These are phyloP conservation scores for Sungouiozyma ichnusensis DNA, from an alignment of 805 yeast genomes.

Conservation along the genomic window DNA sequence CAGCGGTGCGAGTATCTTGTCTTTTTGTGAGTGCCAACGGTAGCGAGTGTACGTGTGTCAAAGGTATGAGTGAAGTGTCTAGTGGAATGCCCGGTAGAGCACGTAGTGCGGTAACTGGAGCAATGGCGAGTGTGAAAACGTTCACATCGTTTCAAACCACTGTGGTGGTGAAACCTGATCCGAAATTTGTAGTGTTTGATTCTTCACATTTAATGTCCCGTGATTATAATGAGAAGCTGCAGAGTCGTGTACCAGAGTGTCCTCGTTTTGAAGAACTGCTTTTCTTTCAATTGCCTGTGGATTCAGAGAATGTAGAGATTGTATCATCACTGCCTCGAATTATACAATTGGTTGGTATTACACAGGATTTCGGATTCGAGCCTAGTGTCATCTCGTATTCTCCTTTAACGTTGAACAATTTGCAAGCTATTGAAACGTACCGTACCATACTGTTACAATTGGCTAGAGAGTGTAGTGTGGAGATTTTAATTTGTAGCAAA, in stretches of 20 bases:
- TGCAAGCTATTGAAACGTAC: background rate
- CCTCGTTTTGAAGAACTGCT: background rate
- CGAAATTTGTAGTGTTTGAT: background rate
- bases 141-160: background rate
- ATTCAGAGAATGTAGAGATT: background rate
- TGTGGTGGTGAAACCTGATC: background rate
- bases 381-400: background rate
- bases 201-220: background rate
- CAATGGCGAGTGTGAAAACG: background rate
- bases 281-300: background rate
- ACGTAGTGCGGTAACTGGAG: background rate
- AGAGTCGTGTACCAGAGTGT: background rate
- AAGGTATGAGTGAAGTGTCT: no score
- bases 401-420: background rate
- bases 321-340: background rate
- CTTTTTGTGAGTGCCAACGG: no score
- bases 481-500: slow-evolving; percentile 1
- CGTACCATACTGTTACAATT: slow-evolving; percentile 1
- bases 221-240: background rate
- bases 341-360: background rate
- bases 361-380: background rate
- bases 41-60: no score
- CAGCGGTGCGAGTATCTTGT: no score
- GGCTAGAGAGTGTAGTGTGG: slow-evolving; percentile 1
- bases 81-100: no score